Base-by-base conservation (phyloP, 768 basidiomycete genomes). In the Lactarius deliciosus region DNA sequence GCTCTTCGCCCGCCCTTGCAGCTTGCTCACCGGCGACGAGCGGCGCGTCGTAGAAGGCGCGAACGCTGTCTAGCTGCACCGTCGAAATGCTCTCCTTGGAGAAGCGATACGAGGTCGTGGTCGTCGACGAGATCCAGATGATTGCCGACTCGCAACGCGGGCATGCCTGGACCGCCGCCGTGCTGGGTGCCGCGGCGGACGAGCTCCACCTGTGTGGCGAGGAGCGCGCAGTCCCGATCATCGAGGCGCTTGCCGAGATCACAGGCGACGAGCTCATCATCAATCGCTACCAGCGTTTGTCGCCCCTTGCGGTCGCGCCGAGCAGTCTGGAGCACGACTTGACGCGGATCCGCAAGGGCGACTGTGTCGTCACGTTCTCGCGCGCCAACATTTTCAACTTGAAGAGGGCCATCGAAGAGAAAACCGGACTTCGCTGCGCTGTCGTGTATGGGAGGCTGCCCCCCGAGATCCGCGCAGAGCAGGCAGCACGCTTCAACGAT, bases 121-220 rank as follows among this genome's bases (percentile, higher is more conserved):
- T 99, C 56, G 81, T 99, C 55, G 97, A 98, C 75, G 96, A 98
- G 79, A 98, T 99, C 57, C 97, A 98, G 79, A 91, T 98, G 90
- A 85, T 98, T 20, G 84, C 84, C 0, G 94, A 98, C 75, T 76
- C 81, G 0, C 79, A 86, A 3, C 86, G 97, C 18, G 96, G 97
- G 0, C 79, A 78, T 30, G 86, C 86, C 0, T 99, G 97, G 96
- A 90, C 91, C 10, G 73, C 75, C 15, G 95, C 94, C 0, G 82
- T 99, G 2, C 76, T 97, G 22, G 91, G 92, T 2, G 58, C 89
- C 1, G 77, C 81, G 63, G 94, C 95, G 2, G 80, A 82, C 32
- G 96, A 98, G 73, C 72, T 99, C 1, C 97, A 99, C 77, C 82
- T 99, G 1, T 98, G 97, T 73, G 97, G 97, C 5, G 97, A 99